Conservation (phyloP, 2,329 filamentous ascomycete species). For the Trichocomaceae sp. region DNA sequence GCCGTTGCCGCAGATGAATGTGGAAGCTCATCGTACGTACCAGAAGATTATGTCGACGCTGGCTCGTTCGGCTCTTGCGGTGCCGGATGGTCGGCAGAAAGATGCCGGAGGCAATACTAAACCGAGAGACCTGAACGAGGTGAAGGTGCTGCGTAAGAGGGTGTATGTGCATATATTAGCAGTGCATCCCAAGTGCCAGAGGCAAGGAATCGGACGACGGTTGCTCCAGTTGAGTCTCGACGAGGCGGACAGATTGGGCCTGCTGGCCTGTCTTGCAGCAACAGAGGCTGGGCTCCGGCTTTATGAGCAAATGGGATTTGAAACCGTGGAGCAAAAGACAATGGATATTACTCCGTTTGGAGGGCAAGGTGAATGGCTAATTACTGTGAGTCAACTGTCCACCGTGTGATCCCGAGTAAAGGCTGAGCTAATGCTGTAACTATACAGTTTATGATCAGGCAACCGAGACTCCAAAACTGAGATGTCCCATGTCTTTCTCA, state of each 20-base stretch:
- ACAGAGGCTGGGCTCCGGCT: slow-evolving; percentile 30
- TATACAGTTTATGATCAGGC: slow-evolving; percentile 9
- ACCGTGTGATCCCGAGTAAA: not conserved
- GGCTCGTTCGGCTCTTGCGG: not conserved
- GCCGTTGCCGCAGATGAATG: slow-evolving; percentile 2
- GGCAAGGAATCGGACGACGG: slow-evolving; percentile 29
- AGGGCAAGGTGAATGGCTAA: not conserved
- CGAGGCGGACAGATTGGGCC: slow-evolving; percentile 27
- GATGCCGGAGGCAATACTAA: not conserved
- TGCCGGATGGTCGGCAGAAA: not conserved
- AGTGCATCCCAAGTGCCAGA: slow-evolving; percentile 26
- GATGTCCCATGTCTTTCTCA: not conserved
- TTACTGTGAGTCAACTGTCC: not conserved
- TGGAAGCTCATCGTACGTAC: not conserved
- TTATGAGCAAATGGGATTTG: slow-evolving; percentile 27
- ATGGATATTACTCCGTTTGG: slow-evolving; percentile 9
- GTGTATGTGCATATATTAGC: slow-evolving; percentile 6
- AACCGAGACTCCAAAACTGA: slow-evolving; percentile 2
- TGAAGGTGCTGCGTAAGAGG: slow-evolving; percentile 6
- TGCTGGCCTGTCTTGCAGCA: slow-evolving; percentile 35
- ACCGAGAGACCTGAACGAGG: not conserved
- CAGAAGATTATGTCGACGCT: not conserved
- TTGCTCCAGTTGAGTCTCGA: slow-evolving; percentile 30
- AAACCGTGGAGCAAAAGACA: not conserved
- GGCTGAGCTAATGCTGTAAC: not conserved